phyloP scores from a whole-genome alignment of 2,329 filamentous ascomycete species.

The Thielaviopsis ethacetica region DNA sequence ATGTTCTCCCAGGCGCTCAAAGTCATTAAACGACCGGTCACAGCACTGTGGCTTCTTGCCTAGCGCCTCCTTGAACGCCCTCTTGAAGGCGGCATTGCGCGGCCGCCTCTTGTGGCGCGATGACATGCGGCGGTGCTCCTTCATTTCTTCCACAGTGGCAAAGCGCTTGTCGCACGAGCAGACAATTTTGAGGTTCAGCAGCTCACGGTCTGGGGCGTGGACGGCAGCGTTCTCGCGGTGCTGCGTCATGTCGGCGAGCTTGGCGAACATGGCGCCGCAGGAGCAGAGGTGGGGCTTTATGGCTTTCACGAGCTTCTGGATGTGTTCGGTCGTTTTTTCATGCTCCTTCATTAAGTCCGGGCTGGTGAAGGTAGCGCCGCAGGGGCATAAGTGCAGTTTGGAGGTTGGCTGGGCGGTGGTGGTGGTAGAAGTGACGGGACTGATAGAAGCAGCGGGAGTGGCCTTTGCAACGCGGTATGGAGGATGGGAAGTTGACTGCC shows the following conservation, averaged over 20 bases:
- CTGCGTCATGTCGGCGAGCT: not conserved
- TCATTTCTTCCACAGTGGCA: not conserved
- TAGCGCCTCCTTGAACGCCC: not conserved
- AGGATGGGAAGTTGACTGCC: not conserved
- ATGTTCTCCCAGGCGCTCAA: not conserved
- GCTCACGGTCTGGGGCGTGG: not conserved
- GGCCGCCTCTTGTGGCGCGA: not conserved
- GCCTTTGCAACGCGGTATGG: too few species aligned
- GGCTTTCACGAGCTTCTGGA: too few species aligned
- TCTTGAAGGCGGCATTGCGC: not conserved
- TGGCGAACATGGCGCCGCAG: too few species aligned
- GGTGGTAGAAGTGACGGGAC: too few species aligned
- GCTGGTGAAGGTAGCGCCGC: too few species aligned
- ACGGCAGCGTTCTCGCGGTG: not conserved
- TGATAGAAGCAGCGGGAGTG: too few species aligned
- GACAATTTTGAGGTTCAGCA: not conserved
- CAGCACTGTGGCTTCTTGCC: not conserved
- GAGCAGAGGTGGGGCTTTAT: too few species aligned
- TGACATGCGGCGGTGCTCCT: not conserved
- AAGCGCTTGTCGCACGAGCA: not conserved
- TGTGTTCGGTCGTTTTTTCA: too few species aligned
- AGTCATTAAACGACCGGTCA: not conserved
- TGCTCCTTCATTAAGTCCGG: too few species aligned
- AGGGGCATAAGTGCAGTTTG: too few species aligned
- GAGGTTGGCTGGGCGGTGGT: too few species aligned